Base-by-base conservation (phyloP, 257 asterid species). In the Salvia splendens region DNA sequence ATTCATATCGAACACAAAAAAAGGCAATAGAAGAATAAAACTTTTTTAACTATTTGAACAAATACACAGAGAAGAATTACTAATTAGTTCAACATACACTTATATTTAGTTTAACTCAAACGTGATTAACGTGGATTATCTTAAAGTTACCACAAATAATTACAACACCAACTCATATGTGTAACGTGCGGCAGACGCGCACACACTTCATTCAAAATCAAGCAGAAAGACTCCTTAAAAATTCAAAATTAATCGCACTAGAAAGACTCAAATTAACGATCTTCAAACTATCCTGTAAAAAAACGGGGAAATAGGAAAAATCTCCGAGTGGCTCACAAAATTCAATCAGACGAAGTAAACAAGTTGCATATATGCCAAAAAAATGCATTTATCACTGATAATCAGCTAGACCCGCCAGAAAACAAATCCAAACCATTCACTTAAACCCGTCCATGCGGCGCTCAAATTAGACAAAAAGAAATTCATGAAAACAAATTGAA, bases 191-290 rank as follows among this genome's bases (percentile, higher is more conserved):
- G 17, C 49, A 58, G 52, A 48, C 68, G 2, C 41, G 42, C 38
- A 46, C 28, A 64, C 47, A 64, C 52, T 49, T 59, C 59, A 58
- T 61, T 62, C 64, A 68, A 72, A 70, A 52, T 53, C 73, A 17
- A 54, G 62, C 68, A 66, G 74, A 67, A 66, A 66, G 45, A 69
- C 66, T 58, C 56, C 54, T 36, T 2, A 11, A 59, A 79, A 70
- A 16, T 78, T 70, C 65, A 67, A 68, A 76, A 60, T 57, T 24
- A 33, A 64, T 71, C 64, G 59, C 58, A 61, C 57, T 52, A 49
- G 68, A 47, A 49, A 64, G 56, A 72, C 75, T 60, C 20, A 75
- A 77, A 77, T 52, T 45, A 43, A 15, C 72, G 62, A 68, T 58
- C 72, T 35, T 45, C 15, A 50, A 60, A 35, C 8, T 36, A 8